Evolutionary conservation across 2,329 filamentous ascomycete genomes (phyloP).

Genomic region (Colletotrichum lini): DNA sequence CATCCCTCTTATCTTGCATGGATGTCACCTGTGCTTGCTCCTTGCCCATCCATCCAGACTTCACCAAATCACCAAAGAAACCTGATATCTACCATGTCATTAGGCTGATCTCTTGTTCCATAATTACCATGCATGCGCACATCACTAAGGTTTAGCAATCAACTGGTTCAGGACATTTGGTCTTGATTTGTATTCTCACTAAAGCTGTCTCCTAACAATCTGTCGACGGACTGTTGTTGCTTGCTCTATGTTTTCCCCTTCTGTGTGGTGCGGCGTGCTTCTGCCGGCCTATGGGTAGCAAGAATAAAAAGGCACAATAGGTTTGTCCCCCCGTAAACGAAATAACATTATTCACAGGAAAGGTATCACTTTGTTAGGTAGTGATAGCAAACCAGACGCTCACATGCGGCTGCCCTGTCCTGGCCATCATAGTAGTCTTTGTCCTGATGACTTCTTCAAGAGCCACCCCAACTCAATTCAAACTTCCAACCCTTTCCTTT

Average conservation of each 20-base stretch:
- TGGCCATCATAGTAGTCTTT: constrained; percentile 7
- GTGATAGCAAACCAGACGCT: constrained; percentile 13
- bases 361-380: constrained; percentile 27
- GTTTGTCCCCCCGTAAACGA: constrained; percentile 22
- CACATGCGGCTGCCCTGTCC: constrained; percentile 11
- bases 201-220: constrained; percentile 42
- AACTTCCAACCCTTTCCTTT: constrained; percentile 21
- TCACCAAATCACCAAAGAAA: not conserved
- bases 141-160: not conserved
- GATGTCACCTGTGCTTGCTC: constrained; percentile 7
- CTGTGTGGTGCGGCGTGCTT: constrained; percentile 21
- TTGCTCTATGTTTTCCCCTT: constrained; percentile 28
- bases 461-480: constrained; percentile 26
- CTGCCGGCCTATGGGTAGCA: constrained; percentile 6
- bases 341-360: constrained; percentile 41
- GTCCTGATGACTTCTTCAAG: constrained; percentile 27
- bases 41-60: constrained; percentile 13
- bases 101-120: constrained; percentile 14
- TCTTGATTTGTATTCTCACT: constrained; percentile 26
- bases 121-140: constrained; percentile 9
- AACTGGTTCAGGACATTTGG: not conserved
- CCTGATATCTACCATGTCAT: constrained; percentile 2
- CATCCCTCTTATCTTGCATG: constrained; percentile 27
- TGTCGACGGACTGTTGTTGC: constrained; percentile 40
- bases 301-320: constrained; percentile 23